phyloP scores from a whole-genome alignment of 148 eudicot genomes.

The Fallopia convolvulus region DNA sequence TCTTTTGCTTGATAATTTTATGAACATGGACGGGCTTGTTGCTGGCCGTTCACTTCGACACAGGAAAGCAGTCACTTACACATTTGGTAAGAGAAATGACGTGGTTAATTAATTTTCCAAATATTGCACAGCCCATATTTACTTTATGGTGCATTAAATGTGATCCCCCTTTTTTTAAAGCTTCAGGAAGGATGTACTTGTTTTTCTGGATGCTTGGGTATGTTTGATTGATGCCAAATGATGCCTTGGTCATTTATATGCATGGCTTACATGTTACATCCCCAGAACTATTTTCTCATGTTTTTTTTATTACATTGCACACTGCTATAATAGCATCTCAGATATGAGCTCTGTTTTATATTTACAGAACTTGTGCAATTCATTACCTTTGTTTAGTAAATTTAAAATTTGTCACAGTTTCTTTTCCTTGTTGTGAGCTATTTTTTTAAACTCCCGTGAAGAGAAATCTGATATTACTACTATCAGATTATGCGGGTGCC shows the following conservation, averaged over 20 bases:
- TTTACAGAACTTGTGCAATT: neutral
- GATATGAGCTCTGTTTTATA: neutral
- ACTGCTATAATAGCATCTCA: neutral
- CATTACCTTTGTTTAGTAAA: neutral
- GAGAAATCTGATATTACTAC: neutral
- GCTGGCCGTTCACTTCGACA: conserved; percentile 94
- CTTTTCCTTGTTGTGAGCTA: neutral
- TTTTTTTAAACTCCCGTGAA: neutral
- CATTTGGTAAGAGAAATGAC: conserved; percentile 53
- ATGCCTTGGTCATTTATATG: neutral
- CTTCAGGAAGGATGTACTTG: neutral
- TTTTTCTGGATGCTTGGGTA: neutral
- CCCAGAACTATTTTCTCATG: neutral
- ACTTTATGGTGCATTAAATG: neutral
- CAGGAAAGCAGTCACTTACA: conserved; percentile 90
- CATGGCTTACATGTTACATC: neutral
- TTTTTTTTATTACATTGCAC: neutral
- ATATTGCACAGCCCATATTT: neutral
- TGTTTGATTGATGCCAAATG: neutral
- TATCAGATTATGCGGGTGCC: neutral
- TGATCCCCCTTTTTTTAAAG: neutral
- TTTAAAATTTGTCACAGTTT: neutral
- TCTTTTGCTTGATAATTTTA: conserved; percentile 70
- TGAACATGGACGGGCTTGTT: conserved; percentile 62
- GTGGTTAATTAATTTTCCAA: neutral